Conservation (phyloP, 1,284 basidiomycete species). For the Apiotrichum gamsii region DNA sequence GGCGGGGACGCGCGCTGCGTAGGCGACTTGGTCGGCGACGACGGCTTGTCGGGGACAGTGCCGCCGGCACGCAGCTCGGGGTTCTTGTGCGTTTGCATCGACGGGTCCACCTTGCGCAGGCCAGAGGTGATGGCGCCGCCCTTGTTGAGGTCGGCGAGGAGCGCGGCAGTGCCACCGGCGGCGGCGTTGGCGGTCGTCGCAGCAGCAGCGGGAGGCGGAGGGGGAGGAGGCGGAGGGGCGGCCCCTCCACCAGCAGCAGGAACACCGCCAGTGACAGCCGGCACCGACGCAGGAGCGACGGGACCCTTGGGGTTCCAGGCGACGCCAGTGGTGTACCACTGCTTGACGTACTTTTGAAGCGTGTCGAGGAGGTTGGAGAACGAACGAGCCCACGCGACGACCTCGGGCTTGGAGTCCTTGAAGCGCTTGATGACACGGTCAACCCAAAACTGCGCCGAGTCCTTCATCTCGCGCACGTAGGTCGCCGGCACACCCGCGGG, state of each 20-base stretch:
- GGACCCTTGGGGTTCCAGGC: conserved; percentile 70
- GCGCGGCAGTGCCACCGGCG: conserved; percentile 62
- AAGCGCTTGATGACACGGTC: conserved; percentile 88
- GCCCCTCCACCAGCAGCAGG: neutral
- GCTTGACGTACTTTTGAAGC: conserved; percentile 74
- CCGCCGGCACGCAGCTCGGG: conserved; percentile 68
- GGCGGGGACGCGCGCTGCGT: conserved; percentile 19
- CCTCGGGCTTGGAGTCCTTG: conserved; percentile 86
- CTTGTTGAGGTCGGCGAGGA: conserved; percentile 89
- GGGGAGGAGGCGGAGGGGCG: conserved; percentile 52
- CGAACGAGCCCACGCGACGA: conserved; percentile 78
- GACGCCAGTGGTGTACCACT: conserved; percentile 81
- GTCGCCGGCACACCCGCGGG: conserved; percentile 71
- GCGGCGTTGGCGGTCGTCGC: conserved; percentile 42
- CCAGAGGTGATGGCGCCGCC: conserved; percentile 86
- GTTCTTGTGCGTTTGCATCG: conserved; percentile 99
- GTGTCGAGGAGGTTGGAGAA: conserved; percentile 70
- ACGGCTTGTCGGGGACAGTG: conserved; percentile 56
- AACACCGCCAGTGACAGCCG: neutral
- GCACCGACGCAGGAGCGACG: conserved; percentile 9
- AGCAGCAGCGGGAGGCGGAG: conserved; percentile 48
- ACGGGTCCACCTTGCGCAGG: conserved; percentile 87
- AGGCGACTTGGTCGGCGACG: neutral
- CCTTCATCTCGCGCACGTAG: conserved; percentile 77
- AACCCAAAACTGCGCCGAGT: conserved; percentile 81